These are phyloP conservation scores for Neonothopanus nambi DNA, from an alignment of 1,284 basidiomycete species.

Conservation along the genomic window DNA sequence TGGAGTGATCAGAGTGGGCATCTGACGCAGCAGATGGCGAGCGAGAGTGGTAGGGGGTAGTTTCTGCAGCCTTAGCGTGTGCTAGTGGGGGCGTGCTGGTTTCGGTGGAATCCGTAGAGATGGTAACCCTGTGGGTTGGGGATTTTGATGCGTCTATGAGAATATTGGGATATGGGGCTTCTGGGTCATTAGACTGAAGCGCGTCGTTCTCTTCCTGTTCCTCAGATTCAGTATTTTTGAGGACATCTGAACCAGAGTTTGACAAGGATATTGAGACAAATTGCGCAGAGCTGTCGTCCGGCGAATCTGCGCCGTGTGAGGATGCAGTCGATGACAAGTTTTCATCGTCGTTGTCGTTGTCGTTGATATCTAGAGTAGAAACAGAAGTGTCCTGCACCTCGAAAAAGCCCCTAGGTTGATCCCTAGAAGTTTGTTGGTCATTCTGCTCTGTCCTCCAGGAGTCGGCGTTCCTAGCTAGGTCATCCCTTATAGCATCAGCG, in stretches of 20 bases:
- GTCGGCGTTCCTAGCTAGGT: constrained; percentile 50
- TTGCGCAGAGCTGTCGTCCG: constrained; percentile 37
- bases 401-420: constrained; percentile 32
- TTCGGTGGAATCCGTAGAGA: constrained; percentile 19
- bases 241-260: constrained; percentile 13
- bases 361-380: constrained; percentile 56
- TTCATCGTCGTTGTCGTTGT: too few relatives aligned
- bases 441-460: constrained; percentile 29
- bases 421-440: constrained; percentile 24
- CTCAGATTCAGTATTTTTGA: neutral
- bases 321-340: constrained; percentile 21
- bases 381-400: constrained; percentile 42
- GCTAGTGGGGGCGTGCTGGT: constrained; percentile 1
- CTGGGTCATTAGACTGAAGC: neutral
- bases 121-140: constrained; percentile 24
- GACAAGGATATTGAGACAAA: constrained; percentile 49
- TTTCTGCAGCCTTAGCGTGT: neutral
- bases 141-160: constrained; percentile 47
- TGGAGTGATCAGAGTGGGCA: constrained; percentile 20
- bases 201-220: neutral
- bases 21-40: constrained; percentile 12
- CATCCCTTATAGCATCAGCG: constrained; percentile 55
- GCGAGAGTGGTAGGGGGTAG: constrained; percentile 10
- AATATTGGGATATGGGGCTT: constrained; percentile 40
- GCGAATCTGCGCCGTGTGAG: constrained; percentile 18